Evolutionary conservation across 495 filamentous ascomycete species (phyloP).

Genomic region (Pyrenula aspistea): DNA sequence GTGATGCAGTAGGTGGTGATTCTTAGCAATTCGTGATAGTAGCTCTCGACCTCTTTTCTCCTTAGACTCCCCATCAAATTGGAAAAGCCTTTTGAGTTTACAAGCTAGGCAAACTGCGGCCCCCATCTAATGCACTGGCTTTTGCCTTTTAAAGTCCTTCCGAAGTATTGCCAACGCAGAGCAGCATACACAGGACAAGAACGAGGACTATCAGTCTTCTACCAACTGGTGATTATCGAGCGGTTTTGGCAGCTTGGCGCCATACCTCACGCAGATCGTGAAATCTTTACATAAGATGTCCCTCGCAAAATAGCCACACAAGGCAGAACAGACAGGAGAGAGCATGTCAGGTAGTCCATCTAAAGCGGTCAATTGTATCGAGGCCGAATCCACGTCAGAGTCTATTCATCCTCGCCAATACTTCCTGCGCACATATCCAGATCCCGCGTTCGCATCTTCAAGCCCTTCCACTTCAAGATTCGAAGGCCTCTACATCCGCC

Average conservation of each 20-base stretch:
- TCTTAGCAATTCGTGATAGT: background rate
- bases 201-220: background rate
- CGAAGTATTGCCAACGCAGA: too few relatives aligned
- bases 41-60: background rate
- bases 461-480: background rate
- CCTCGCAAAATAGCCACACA: background rate
- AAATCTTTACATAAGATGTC: background rate
- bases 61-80: background rate
- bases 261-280: background rate
- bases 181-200: background rate
- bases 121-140: too few relatives aligned
- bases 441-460: background rate
- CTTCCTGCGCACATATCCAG: background rate
- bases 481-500: background rate
- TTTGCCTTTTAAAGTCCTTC: too few relatives aligned
- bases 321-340: background rate
- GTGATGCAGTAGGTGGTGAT: too few relatives aligned
- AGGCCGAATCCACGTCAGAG: background rate
- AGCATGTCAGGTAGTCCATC: background rate
- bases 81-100: background rate
- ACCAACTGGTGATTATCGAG: background rate
- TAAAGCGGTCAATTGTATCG: background rate
- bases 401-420: background rate
- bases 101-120: background rate
- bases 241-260: background rate